These are phyloP conservation scores for Pleurostoma richardsiae DNA, from an alignment of 2,329 filamentous ascomycete species.

Conservation along the genomic window DNA sequence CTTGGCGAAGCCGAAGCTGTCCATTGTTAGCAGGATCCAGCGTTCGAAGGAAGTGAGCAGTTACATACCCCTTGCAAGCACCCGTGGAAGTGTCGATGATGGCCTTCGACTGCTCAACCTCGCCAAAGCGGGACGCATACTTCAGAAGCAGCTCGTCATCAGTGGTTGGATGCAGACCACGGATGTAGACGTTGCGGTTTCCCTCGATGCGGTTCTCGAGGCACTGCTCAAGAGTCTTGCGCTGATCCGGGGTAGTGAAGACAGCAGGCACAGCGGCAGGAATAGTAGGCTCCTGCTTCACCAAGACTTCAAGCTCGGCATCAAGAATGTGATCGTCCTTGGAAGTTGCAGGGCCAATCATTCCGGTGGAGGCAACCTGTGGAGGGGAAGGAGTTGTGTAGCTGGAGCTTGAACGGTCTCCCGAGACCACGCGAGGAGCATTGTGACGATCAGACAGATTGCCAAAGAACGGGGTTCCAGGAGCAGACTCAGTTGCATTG, in stretches of 20 bases:
- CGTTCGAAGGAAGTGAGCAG: not conserved
- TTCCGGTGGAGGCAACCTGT: conserved; percentile 39
- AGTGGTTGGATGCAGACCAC: conserved; percentile 90
- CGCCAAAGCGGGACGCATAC: conserved; percentile 84
- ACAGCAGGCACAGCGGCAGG: conserved; percentile 86
- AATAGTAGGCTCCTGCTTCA: conserved; percentile 74
- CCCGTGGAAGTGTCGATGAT: conserved; percentile 94
- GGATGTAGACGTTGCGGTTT: conserved; percentile 97
- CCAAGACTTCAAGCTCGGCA: conserved; percentile 56
- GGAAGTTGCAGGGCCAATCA: conserved; percentile 30
- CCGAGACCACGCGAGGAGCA: conserved; percentile 51
- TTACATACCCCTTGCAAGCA: conserved; percentile 85
- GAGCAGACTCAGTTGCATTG: conserved; percentile 52
- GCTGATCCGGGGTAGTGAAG: conserved; percentile 76
- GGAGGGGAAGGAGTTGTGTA: conserved; percentile 65
- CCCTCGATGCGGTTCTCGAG: conserved; percentile 86
- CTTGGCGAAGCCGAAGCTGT: conserved; percentile 94
- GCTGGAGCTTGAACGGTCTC: conserved; percentile 54
- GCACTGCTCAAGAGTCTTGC: conserved; percentile 89
- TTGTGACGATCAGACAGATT: conserved; percentile 54
- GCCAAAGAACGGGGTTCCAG: conserved; percentile 61
- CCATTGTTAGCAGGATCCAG: conserved; percentile 19
- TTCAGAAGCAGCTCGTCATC: conserved; percentile 82
- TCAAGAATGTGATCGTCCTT: conserved; percentile 38
- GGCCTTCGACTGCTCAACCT: conserved; percentile 94